Base-by-base conservation (phyloP, 176 grass and related monocot species). In the Ampelocalamus luodianensis region DNA sequence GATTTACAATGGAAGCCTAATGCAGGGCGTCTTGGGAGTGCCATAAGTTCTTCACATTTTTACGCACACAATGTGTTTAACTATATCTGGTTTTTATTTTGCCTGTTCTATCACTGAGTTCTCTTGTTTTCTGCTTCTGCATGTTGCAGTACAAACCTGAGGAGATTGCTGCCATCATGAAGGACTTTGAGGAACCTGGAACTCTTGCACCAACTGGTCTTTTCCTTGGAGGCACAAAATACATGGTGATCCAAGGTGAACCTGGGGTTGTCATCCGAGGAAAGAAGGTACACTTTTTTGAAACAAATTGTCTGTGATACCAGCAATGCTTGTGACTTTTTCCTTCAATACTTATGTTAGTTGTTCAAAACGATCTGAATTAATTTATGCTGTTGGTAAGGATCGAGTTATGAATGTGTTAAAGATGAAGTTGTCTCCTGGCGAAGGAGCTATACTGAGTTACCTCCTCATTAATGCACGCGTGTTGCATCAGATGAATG, bases 221-320 rank as follows among this genome's bases (percentile, higher is more conserved):
- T 84, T 91, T 79, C 74, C 68, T 96, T 64, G 91, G 87, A 65
- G 78, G 87, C 68, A 65, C 91, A 65, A 96, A 96, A 79, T 96
- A 96, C 89, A 96, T 96, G 94, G 94, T 96, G 66, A 96, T 96
- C 83, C 89, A 91, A 89, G 94, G 94, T 77, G 94, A 96, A 96
- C 62, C 87, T 36, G 85, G 69, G 27, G 85, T 23, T 86, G 94
- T 93, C 82, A 96, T 96, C 86, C 78, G 94, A 77, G 94, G 94
- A 83, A 96, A 96, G 84, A 96, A 93, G 94, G 94, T 96, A 83
- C 18, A 3, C n/a, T 10, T 48, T 86, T 59, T 12, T 17, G 0
- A 11, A 80, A 48, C 5, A 68, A 7, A 80, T 49, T 16, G 3
- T 37, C 1, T 32, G 5, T 1, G 10, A 54, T 49, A 29, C 16